Evolutionary conservation across 2,329 filamentous ascomycete genomes (phyloP).

Genomic region (Ceratocystiopsis minuta): DNA sequence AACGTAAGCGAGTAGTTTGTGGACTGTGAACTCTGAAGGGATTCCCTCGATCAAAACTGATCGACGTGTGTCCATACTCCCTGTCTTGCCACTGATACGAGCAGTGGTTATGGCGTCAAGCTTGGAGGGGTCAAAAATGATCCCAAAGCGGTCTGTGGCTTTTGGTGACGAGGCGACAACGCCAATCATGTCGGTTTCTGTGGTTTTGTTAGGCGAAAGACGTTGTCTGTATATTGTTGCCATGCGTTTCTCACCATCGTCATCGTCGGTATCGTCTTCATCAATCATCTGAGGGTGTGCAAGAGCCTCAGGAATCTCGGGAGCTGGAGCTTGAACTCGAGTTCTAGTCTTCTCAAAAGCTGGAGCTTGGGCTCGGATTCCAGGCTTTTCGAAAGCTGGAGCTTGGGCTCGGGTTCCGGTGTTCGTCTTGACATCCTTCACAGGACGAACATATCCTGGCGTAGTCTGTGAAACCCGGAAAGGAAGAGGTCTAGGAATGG

Average conservation of each 20-base stretch:
- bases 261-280: background rate
- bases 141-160: constrained; percentile 3
- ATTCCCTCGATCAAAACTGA: constrained; percentile 7
- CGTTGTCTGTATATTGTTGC: background rate
- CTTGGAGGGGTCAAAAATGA: constrained; percentile 3
- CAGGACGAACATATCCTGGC: no score
- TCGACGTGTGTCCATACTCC: constrained; percentile 1
- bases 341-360: no score
- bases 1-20: constrained; percentile 6
- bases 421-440: no score
- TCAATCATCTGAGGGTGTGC: no score
- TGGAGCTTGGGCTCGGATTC: no score
- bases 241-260: constrained; percentile 1
- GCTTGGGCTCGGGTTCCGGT: no score
- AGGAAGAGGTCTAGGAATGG: no score
- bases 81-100: background rate
- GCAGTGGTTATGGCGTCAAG: background rate
- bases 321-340: no score
- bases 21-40: constrained; percentile 1
- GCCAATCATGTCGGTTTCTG: constrained; percentile 4
- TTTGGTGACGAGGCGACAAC: background rate
- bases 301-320: no score
- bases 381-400: no score
- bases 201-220: background rate
- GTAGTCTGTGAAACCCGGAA: no score